Evolutionary conservation across 495 filamentous ascomycete genomes (phyloP), one percentile per base, ranked within the genome.

Genomic region (Penicillium subrubescens): DNA sequence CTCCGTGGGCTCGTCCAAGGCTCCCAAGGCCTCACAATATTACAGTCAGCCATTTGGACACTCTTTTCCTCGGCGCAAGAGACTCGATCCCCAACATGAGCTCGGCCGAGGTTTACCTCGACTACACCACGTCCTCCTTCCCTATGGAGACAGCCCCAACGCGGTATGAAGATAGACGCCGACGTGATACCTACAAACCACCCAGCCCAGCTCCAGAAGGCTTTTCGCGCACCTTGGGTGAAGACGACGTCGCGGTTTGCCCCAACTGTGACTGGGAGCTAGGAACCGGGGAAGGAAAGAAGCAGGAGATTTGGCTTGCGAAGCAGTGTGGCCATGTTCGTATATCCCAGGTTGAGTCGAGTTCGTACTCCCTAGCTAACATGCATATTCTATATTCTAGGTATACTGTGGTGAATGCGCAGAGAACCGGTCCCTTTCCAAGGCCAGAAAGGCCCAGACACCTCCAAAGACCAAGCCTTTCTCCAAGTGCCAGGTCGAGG

Each of bases 321-420:
- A 92, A 87, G 66, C 76, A 78, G 61, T 94, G 91, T 74, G 91
- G 91, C 59, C 91, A 94, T 82, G 91, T 93, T 81, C 64, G 90
- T 81, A 64, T 57, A 21, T 34, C 23, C 25, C n/a, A 2, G 63
- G 60, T 21, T 1, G 15, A 19, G 2, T 39, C 35, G n/a, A 14
- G 44, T 50, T 61, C 39, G 31, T 23, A 14, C 34, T 39, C 35
- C 53, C 56, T 44, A 7, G 35, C 52, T 69, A 62, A 70, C 31
- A 21, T n/a, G n/a, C n/a, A n/a, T n/a, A n/a, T n/a, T 39, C 2
- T 56, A 21, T 23, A 33, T 59, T 39, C 27, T 50, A 92, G 89
- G 89, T 90, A 5, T 92, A 91, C 68, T 92, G 89, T 71, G 89
- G 89, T 46, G 82, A 84, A 61, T 92, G 89, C 66, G 81, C 83